phyloP scores from a whole-genome alignment of 768 basidiomycete species.

The Suillus tomentosus region DNA sequence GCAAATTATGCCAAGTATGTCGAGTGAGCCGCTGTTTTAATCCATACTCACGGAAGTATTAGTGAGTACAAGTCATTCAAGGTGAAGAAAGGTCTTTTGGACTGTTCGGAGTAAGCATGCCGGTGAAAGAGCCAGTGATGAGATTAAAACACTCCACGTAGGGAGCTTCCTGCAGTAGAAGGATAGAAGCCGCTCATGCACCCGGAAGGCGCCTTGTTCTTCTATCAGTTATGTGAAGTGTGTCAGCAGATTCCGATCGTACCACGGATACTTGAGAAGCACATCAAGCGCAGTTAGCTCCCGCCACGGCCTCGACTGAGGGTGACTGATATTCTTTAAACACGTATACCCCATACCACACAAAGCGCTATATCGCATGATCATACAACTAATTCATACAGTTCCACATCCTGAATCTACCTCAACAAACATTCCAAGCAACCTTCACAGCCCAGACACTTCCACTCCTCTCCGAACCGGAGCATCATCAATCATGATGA shows the following conservation, averaged over 20 bases:
- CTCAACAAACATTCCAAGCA: background rate
- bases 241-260: background rate
- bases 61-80: background rate
- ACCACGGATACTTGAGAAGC: background rate
- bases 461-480: background rate
- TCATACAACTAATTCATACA: background rate
- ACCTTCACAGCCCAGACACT: background rate
- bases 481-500: background rate
- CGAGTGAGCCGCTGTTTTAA: background rate
- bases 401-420: background rate
- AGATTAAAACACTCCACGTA: background rate
- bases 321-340: background rate
- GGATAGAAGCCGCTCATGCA: constrained; percentile 28
- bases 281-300: too few relatives aligned
- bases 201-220: constrained; percentile 59
- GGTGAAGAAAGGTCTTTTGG: background rate
- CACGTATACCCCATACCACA: background rate
- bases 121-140: background rate
- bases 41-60: background rate
- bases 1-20: background rate
- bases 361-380: background rate
- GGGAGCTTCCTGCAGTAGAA: background rate
- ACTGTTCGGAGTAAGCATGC: background rate
- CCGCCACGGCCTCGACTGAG: background rate
- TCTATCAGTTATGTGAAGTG: constrained; percentile 44